Percentiles rank a stretch among this genome's conserved stretches.
Conservation (phyloP, 176 grass and related monocot genomes). For the Otatea glauca region DNA sequence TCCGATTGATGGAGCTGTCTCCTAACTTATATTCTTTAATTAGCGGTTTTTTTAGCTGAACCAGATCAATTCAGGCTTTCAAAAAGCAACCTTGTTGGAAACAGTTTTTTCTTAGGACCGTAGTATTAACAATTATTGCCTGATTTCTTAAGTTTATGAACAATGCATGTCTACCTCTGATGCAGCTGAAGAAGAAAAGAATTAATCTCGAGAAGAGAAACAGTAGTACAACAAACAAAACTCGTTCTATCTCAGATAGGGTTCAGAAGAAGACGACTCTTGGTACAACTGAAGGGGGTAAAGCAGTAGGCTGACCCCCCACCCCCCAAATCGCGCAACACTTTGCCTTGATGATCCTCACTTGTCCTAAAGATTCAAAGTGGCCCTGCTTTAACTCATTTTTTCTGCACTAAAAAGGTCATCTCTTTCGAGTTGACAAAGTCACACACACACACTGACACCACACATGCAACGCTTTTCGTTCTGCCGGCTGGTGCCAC, state of each 20-base stretch:
- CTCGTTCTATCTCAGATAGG: background rate
- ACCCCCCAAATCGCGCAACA: background rate
- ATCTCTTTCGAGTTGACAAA: conserved; percentile 11
- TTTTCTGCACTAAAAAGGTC: background rate
- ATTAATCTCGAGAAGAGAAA: background rate
- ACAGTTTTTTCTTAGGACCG: background rate
- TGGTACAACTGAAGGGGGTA: conserved; percentile 24
- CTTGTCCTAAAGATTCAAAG: conserved; percentile 22
- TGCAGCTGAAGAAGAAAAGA: background rate
- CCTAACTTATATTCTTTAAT: background rate
- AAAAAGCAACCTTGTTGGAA: background rate
- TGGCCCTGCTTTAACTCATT: conserved; percentile 3
- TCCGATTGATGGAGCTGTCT: background rate
- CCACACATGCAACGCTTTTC: conserved; percentile 24
- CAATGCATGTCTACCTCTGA: background rate
- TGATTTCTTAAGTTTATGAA: background rate
- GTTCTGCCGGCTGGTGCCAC: background rate
- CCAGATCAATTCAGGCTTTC: background rate
- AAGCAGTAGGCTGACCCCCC: background rate
- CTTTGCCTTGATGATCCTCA: conserved; percentile 14
- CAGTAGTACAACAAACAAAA: background rate
- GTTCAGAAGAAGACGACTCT: conserved; percentile 5
- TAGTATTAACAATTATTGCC: background rate
- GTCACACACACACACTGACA: background rate
- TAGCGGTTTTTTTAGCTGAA: background rate